Evolutionary conservation across 2,329 filamentous ascomycete genomes (phyloP), one percentile per base, ranked within the genome.

Genomic region (Xylariaceae sp.): DNA sequence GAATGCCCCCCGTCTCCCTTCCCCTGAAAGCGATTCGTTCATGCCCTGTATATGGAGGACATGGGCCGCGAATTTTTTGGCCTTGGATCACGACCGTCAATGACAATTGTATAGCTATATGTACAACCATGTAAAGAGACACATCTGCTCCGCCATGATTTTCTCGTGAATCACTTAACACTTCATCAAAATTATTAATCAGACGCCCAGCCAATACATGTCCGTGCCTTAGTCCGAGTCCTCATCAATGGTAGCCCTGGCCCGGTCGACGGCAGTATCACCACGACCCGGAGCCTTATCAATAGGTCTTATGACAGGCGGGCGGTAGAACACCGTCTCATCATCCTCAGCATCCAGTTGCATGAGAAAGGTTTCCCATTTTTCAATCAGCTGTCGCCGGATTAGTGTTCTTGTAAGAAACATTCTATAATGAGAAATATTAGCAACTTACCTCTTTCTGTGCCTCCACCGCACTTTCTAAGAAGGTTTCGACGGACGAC

Each of bases 361-460:
- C 80, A 97, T 86, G 50, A 99, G 79, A 76, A 96, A 99, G 0
- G 94, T 97, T 74, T 99, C 94, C 94, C 94, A 99, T 59, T 97
- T 86, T 73, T 99, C 94, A 66, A 85, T 84, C 60, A 83, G 72
- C 79, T 84, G 19, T 44, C 1, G 19, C 6, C 41, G 50, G 53
- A 35, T 58, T 54, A 45, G 6, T 63, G 64, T 44, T 3, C 26
- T 48, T 42, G 44, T 19, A 19, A 43, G 44, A 34, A 11, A 42
- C 12, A 7, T 41, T 47, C n/a, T 39, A 29, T n/a, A 19, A 3
- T 47, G 48, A 59, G 19, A 19, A 34, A 46, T 42, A 40, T 19
- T 7, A n/a, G 32, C n/a, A 27, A 72, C 82, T 72, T 70, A 94
- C 92, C 86, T 99, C 94, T 74, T 99, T 99, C 75, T 99, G 94